Percentiles rank a stretch among this genome's conserved stretches.
phyloP scores from a whole-genome alignment of 768 basidiomycete species.

The Tulasnella sp. region DNA sequence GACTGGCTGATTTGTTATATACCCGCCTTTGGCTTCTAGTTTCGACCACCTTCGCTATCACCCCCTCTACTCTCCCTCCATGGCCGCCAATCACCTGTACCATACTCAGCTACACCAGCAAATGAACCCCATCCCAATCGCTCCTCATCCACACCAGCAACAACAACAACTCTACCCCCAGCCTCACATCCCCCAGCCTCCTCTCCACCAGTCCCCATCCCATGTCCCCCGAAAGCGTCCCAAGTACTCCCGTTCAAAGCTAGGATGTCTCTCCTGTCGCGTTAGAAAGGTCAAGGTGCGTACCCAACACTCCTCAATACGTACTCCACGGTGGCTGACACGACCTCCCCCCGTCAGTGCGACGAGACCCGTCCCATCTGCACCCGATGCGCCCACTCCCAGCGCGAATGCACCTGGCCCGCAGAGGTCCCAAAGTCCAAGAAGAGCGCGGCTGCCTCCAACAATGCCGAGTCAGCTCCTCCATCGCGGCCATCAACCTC shows the following conservation, averaged over 20 bases:
- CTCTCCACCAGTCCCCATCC: background rate
- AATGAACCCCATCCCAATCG: slow-evolving; percentile 12
- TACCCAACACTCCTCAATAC: background rate
- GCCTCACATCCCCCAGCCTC: background rate
- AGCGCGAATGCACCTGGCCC: slow-evolving; percentile 41
- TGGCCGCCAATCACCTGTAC: slow-evolving; percentile 9
- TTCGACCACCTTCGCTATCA: background rate
- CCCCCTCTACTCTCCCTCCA: background rate
- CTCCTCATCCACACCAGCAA: slow-evolving; percentile 6
- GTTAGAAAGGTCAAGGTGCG: slow-evolving; percentile 88
- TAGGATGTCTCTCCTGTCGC: slow-evolving; percentile 87
- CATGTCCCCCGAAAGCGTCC: slow-evolving; percentile 43
- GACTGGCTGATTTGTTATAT: background rate
- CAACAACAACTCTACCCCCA: background rate
- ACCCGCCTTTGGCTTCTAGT: background rate
- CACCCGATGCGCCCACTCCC: slow-evolving; percentile 73
- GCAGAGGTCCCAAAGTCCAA: slow-evolving; percentile 9
- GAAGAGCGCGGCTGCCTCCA: background rate
- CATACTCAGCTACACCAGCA: slow-evolving; percentile 3
- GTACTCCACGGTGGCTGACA: background rate
- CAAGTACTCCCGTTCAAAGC: slow-evolving; percentile 90
- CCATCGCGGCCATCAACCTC: background rate
- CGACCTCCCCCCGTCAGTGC: slow-evolving; percentile 40
- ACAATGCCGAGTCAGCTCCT: slow-evolving; percentile 3
- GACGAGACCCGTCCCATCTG: slow-evolving; percentile 85